Conservation (phyloP, 345 rosid genomes). For the Brassica incana region DNA sequence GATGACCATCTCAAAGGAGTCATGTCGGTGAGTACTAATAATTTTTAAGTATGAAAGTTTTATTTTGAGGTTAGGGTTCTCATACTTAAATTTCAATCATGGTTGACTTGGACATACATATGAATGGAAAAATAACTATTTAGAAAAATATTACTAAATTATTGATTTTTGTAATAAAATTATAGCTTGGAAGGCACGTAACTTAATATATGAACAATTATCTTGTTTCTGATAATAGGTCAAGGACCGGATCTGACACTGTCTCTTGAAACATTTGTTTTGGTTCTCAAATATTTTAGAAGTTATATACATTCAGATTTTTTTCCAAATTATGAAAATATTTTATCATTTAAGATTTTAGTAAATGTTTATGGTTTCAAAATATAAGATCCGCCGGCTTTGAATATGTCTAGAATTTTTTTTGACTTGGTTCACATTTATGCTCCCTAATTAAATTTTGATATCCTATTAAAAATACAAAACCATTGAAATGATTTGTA, state of each 20-base stretch:
- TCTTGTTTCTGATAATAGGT: neutral
- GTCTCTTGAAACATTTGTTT: neutral
- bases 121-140: neutral
- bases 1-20: conserved; percentile 53
- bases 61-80: neutral
- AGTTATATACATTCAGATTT: neutral
- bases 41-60: neutral
- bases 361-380: too few relatives aligned
- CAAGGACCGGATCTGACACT: neutral
- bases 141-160: neutral
- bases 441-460: neutral
- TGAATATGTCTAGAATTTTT: neutral
- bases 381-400: neutral
- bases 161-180: neutral
- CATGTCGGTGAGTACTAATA: conserved; percentile 45
- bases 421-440: neutral
- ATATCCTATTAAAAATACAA: neutral
- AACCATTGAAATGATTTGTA: neutral
- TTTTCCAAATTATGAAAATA: neutral
- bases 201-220: neutral
- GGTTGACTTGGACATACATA: neutral
- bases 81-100: neutral
- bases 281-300: neutral
- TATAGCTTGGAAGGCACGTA: conserved; percentile 4
- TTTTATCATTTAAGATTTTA: too few relatives aligned